These are phyloP conservation scores for Fusarium gaditjirri DNA, from an alignment of 2,329 filamentous ascomycete species.

Conservation along the genomic window DNA sequence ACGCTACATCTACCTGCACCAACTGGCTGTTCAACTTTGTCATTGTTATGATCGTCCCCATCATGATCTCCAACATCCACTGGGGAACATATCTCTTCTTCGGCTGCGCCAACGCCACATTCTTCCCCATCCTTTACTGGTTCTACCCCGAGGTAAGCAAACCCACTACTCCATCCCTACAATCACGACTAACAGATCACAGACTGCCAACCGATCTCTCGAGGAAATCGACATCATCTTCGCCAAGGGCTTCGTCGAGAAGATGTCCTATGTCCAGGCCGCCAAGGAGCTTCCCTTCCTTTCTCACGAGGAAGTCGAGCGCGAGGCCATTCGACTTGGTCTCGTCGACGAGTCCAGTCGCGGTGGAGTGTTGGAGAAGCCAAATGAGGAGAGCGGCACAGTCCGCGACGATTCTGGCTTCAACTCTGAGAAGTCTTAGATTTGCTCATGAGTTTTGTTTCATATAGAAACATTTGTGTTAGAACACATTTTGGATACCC, in stretches of 20 bases:
- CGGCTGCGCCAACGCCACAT: constrained; percentile 61
- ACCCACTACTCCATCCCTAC: accelerated
- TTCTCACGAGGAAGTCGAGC: constrained; percentile 62
- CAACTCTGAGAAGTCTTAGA: constrained; percentile 34
- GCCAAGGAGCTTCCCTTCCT: constrained; percentile 66
- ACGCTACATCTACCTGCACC: constrained; percentile 67
- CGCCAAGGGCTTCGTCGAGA: constrained; percentile 67
- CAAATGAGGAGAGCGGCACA: constrained; percentile 16
- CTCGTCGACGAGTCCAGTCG: constrained; percentile 25
- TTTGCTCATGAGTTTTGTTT: not conserved
- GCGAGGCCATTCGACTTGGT: constrained; percentile 50
- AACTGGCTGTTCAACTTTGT: constrained; percentile 67
- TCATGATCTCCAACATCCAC: constrained; percentile 68
- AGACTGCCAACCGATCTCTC: constrained; percentile 55
- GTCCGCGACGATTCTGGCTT: constrained; percentile 34
- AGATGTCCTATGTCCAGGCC: constrained; percentile 68
- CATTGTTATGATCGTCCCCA: constrained; percentile 71
- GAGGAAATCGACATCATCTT: constrained; percentile 71
- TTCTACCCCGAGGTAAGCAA: constrained; percentile 53
- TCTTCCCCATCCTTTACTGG: constrained; percentile 62
- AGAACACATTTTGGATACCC: constrained; percentile 12
- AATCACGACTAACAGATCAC: not conserved
- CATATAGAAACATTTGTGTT: not conserved
- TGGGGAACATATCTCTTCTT: constrained; percentile 64
- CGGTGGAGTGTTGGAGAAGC: constrained; percentile 38